Percentiles rank a stretch among this genome's conserved stretches.
Conservation (phyloP, 176 grass and related monocot species). For the Eragrostis nindensis region DNA sequence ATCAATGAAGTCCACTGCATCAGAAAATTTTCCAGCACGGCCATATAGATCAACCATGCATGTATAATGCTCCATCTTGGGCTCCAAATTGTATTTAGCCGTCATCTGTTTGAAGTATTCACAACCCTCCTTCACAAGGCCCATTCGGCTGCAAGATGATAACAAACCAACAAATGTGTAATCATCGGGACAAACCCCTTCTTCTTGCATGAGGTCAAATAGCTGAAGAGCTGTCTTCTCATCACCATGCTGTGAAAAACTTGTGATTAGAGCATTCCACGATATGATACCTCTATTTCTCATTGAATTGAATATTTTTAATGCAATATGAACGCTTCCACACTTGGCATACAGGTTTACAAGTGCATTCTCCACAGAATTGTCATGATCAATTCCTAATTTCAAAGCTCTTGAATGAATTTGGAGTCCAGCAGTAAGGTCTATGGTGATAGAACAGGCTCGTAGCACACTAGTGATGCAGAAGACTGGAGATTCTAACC, state of each 20-base stretch:
- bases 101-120: slow-evolving; percentile 69
- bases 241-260: slow-evolving; percentile 68
- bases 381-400: slow-evolving; percentile 48
- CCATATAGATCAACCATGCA: slow-evolving; percentile 80
- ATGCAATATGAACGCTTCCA: slow-evolving; percentile 48
- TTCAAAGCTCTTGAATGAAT: slow-evolving; percentile 62
- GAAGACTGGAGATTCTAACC: slow-evolving; percentile 53
- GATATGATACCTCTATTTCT: slow-evolving; percentile 53
- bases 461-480: slow-evolving; percentile 60
- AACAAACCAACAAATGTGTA: slow-evolving; percentile 75
- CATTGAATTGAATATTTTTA: slow-evolving; percentile 58
- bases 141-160: slow-evolving; percentile 70
- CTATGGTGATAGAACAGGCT: slow-evolving; percentile 54
- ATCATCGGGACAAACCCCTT: slow-evolving; percentile 55
- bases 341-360: slow-evolving; percentile 70
- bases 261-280: slow-evolving; percentile 76
- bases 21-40: slow-evolving; percentile 61
- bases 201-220: slow-evolving; percentile 65
- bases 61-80: slow-evolving; percentile 73
- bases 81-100: slow-evolving; percentile 50
- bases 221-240: slow-evolving; percentile 60
- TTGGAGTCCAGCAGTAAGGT: slow-evolving; percentile 49
- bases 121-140: slow-evolving; percentile 63
- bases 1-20: slow-evolving; percentile 70
- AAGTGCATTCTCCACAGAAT: slow-evolving; percentile 70